phyloP scores from a whole-genome alignment of 2,329 filamentous ascomycete genomes.

The Botrytis squamosa region DNA sequence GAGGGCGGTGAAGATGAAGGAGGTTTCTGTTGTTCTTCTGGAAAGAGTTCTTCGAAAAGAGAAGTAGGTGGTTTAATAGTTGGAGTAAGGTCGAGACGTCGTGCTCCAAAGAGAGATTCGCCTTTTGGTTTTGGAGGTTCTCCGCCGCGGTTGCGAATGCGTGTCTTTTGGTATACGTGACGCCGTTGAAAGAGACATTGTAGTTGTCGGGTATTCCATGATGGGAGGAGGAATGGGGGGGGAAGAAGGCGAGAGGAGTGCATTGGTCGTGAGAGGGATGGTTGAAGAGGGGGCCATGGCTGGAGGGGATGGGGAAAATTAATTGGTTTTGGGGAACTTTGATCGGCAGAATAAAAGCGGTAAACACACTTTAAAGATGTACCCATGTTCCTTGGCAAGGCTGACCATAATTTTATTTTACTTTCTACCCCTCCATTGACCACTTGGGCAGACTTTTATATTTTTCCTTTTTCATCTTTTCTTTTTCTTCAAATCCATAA shows the following conservation, averaged over 20 bases:
- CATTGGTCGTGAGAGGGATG: conserved; percentile 41
- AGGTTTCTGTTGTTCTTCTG: conserved; percentile 43
- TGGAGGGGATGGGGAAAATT: conserved; percentile 17
- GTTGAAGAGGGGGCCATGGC: conserved; percentile 16
- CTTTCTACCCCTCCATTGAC: not conserved
- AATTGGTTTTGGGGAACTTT: conserved; percentile 7
- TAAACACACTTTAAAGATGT: not conserved
- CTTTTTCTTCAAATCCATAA: not conserved
- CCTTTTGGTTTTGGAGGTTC: not conserved
- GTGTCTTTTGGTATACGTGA: conserved; percentile 25
- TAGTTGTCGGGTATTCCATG: conserved; percentile 42
- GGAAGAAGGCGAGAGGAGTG: conserved; percentile 44
- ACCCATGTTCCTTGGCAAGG: conserved; percentile 16
- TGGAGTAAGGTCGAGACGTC: not conserved
- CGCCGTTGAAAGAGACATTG: conserved; percentile 21
- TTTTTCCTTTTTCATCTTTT: not conserved
- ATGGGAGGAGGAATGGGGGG: conserved; percentile 45
- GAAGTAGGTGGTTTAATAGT: conserved; percentile 29
- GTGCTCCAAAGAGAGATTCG: conserved; percentile 14
- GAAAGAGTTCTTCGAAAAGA: conserved; percentile 53
- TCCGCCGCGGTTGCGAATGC: conserved; percentile 22
- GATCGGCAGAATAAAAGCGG: conserved; percentile 6
- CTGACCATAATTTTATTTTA: conserved; percentile 1
- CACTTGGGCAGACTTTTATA: not conserved
- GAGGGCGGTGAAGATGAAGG: not conserved